phyloP scores from a whole-genome alignment of 1,284 basidiomycete genomes.

The Schizophyllum commune region DNA sequence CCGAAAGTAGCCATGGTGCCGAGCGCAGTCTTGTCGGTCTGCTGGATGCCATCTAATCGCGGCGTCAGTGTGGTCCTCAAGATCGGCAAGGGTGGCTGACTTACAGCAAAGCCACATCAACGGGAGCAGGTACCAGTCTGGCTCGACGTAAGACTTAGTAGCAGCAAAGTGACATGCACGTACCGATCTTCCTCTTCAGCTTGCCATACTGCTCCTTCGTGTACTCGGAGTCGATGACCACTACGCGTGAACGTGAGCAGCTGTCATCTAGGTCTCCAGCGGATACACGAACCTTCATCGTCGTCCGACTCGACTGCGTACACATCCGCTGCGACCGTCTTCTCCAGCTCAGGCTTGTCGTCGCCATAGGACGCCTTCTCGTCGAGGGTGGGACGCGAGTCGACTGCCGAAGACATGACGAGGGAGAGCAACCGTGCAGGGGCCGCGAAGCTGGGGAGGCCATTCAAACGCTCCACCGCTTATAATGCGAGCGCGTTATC shows the following conservation, averaged over 20 bases:
- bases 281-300: neutral
- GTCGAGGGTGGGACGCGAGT: neutral
- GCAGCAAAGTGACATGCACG: neutral
- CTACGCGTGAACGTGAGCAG: neutral
- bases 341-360: neutral
- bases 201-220: slow-evolving; percentile 9
- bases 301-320: neutral
- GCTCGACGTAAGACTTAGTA: neutral
- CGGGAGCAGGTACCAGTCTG: slow-evolving; percentile 10
- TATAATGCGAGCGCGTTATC: neutral
- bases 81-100: neutral
- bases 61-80: no score
- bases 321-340: neutral
- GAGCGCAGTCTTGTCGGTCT: slow-evolving; percentile 12
- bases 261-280: neutral
- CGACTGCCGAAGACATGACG: neutral
- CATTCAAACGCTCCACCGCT: neutral
- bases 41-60: slow-evolving; percentile 12
- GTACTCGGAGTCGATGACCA: slow-evolving; percentile 6
- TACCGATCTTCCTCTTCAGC: slow-evolving; percentile 9
- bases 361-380: slow-evolving; percentile 2
- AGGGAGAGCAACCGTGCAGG: neutral
- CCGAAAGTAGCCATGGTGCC: slow-evolving; percentile 12
- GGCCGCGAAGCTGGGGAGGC: neutral
- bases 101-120: slow-evolving; percentile 14